Base-by-base conservation (phyloP, 2,329 filamentous ascomycete species). In the Fusarium palustre region DNA sequence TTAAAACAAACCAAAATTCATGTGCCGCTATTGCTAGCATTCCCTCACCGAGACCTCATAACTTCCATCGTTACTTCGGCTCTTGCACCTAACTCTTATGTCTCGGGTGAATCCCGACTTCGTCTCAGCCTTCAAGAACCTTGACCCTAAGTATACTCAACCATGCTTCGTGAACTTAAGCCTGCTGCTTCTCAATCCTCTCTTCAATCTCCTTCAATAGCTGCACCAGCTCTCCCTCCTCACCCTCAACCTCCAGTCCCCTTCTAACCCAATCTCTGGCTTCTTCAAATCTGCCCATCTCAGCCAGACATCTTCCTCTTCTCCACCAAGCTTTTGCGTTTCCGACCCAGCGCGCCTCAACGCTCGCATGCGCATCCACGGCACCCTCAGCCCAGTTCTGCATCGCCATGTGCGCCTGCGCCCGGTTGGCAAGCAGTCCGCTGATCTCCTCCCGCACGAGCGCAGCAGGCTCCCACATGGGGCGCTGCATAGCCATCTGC, bases 261-360 rank as follows among this genome's bases (percentile, higher is more conserved):
- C 88, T 86, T 70, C 86, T 86, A 41, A 97, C 86, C 89, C 94
- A 97, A 68, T 90, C 89, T 74, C 85, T 85, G 1, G 94, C 94
- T 87, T 98, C 95, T 57, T 92, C 89, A 75, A 92, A 81, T 64
- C 95, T 81, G 2, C 92, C 91, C 96, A 98, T 98, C 88, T 99
- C 96, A 70, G 91, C 81, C 76, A 98, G 80, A 77, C 93, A 97
- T 82, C 89, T 90, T 12, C 92, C 96, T 66, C 92, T 85, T 66
- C 96, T 86, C 91, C 93, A 97, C 93, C 95, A 98, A 0, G 90
- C 94, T 88, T 98, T 98, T 2, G 92, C 90, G 79, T 99, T 98
- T 39, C 91, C 94, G 42, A 91, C 87, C 70, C 90, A 88, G 85
- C 95, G 94, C 67, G 93, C 90, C 84, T 97, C 94, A 43, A 97